phyloP scores from a whole-genome alignment of 2,329 filamentous ascomycete genomes.

The Ilyonectria robusta region DNA sequence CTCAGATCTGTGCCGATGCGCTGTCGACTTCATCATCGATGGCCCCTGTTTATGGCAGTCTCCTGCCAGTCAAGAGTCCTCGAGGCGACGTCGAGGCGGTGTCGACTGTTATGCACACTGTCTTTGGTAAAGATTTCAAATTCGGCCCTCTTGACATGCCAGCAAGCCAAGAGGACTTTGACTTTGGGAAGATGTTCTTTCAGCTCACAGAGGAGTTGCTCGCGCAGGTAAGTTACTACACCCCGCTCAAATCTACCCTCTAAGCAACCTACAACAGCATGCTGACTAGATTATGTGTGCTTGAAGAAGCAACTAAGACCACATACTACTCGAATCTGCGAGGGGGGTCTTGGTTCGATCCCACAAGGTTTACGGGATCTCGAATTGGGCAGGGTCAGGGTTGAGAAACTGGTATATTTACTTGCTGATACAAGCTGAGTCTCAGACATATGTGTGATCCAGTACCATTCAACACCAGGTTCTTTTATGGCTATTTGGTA shows the following conservation, averaged over 20 bases:
- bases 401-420: conserved; percentile 19
- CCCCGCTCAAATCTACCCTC: too few relatives aligned
- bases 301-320: conserved; percentile 1
- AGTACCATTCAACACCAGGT: too few relatives aligned
- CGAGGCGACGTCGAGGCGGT: conserved; percentile 7
- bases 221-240: not conserved
- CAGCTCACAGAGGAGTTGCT: conserved; percentile 7
- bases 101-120: conserved; percentile 18
- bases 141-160: conserved; percentile 17
- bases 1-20: conserved; percentile 16
- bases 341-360: conserved; percentile 4
- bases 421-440: not conserved
- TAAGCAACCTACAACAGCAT: too few relatives aligned
- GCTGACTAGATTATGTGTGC: too few relatives aligned
- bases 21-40: conserved; percentile 7
- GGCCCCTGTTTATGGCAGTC: conserved; percentile 17
- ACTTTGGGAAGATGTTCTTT: conserved; percentile 10
- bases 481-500: too few relatives aligned
- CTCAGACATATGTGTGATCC: too few relatives aligned
- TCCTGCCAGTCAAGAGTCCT: conserved; percentile 24
- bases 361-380: conserved; percentile 18
- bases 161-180: conserved; percentile 8
- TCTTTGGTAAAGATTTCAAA: conserved; percentile 20
- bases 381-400: conserved; percentile 11
- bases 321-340: not conserved